A percentile compares a stretch with the other conserved stretches of the same genome.
phyloP scores from a whole-genome alignment of 805 yeast genomes.

The Suhomyces xylopsoci region DNA sequence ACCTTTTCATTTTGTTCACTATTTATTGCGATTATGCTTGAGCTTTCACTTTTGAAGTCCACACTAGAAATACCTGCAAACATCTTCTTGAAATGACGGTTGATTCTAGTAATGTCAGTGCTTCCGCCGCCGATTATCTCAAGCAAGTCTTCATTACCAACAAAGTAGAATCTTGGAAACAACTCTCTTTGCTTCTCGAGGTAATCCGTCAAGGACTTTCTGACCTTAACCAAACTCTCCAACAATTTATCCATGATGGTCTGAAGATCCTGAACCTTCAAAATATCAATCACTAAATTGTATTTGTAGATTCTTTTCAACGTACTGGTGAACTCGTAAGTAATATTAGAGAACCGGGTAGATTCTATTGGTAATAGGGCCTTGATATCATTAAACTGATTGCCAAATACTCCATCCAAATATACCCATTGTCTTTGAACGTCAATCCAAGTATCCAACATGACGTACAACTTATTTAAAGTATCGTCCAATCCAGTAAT shows the following conservation, averaged over 20 bases:
- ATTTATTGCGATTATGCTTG: conserved; percentile 42
- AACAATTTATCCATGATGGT: conserved; percentile 46
- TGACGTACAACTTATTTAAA: conserved; percentile 46
- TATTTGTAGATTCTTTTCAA: conserved; percentile 49
- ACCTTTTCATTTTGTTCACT: conserved; percentile 70
- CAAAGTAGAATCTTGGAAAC: conserved; percentile 80
- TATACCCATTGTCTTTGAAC: conserved; percentile 89
- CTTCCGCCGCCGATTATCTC: conserved; percentile 82
- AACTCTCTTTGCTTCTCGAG: conserved; percentile 73
- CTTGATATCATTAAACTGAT: conserved; percentile 51
- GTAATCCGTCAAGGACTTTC: conserved; percentile 69
- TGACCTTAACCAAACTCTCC: conserved; percentile 56
- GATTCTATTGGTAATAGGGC: conserved; percentile 68
- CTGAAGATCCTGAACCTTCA: conserved; percentile 48
- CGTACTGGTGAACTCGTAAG: conserved; percentile 56
- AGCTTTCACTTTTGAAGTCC: conserved; percentile 27
- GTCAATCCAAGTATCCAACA: conserved; percentile 74
- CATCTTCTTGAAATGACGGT: conserved; percentile 65
- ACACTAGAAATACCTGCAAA: conserved; percentile 60
- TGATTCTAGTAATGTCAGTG: conserved; percentile 43
- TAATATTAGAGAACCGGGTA: conserved; percentile 58
- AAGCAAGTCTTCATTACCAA: conserved; percentile 87
- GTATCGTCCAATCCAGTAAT: conserved; percentile 53
- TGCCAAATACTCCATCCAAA: conserved; percentile 71
- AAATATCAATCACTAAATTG: conserved; percentile 53